Evolutionary conservation across 2,329 filamentous ascomycete genomes (phyloP).

Genomic region (Ophiognomonia clavigignenti-juglandacearum): DNA sequence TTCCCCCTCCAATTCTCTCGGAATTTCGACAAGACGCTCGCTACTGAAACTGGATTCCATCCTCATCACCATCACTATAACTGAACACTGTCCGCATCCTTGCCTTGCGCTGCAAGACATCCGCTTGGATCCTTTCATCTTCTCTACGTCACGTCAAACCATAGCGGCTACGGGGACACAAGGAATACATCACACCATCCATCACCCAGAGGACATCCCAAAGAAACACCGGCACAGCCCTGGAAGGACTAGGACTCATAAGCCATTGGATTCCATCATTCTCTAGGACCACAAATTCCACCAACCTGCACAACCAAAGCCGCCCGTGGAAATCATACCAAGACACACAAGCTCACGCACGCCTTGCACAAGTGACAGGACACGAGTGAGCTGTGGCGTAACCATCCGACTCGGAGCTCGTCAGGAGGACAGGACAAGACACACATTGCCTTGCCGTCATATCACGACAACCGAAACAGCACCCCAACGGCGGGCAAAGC

Average conservation of each 20-base stretch:
- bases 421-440: slow-evolving; percentile 13
- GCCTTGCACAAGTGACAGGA: slow-evolving; percentile 1
- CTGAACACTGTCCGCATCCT: background rate
- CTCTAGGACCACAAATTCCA: too few relatives aligned
- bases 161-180: background rate
- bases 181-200: background rate
- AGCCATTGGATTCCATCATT: background rate
- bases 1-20: background rate
- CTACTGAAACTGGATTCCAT: background rate
- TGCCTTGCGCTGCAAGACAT: background rate
- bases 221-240: too few relatives aligned
- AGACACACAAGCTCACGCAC: background rate
- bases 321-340: slow-evolving; percentile 4
- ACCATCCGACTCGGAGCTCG: slow-evolving; percentile 4
- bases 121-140: background rate
- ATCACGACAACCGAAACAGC: slow-evolving; percentile 4
- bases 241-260: too few relatives aligned
- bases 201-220: background rate
- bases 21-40: background rate
- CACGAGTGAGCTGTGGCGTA: slow-evolving; percentile 7
- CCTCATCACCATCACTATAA: background rate
- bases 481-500: background rate
- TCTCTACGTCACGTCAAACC: background rate
- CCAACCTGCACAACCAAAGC: slow-evolving; percentile 1
- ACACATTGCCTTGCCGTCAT: slow-evolving; percentile 14